Percentiles rank a stretch among this genome's conserved stretches.
Evolutionary conservation across 2,329 filamentous ascomycete species (phyloP).

Genomic region (Colletotrichum theobromicola): DNA sequence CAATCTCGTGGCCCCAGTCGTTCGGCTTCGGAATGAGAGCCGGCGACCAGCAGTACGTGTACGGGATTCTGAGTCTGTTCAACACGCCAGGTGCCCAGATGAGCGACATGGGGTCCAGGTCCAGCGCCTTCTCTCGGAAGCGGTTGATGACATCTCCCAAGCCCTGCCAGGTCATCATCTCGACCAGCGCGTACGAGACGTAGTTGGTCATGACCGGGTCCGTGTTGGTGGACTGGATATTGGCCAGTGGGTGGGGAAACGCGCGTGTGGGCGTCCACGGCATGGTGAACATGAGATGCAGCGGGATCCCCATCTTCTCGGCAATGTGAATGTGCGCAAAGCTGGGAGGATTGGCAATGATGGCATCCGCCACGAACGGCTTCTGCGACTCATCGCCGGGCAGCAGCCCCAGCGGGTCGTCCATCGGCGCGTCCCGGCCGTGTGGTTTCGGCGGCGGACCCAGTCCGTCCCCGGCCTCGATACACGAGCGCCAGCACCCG

Average conservation of each 20-base stretch:
- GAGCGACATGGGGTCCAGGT: conserved; percentile 77
- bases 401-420: conserved; percentile 45
- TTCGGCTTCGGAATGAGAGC: conserved; percentile 78
- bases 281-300: conserved; percentile 95
- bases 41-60: conserved; percentile 92
- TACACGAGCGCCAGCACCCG: conserved; percentile 87
- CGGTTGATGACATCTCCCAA: conserved; percentile 90
- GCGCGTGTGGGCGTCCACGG: conserved; percentile 87
- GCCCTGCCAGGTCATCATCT: conserved; percentile 94
- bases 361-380: conserved; percentile 84
- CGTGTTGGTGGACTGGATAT: conserved; percentile 77
- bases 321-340: conserved; percentile 79
- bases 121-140: conserved; percentile 77
- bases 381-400: conserved; percentile 46
- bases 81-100: conserved; percentile 85
- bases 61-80: conserved; percentile 76
- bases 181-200: conserved; percentile 82
- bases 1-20: conserved; percentile 76
- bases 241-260: conserved; percentile 86
- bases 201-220: conserved; percentile 82
- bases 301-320: conserved; percentile 75
- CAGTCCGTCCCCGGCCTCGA: conserved; percentile 75
- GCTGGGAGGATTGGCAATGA: conserved; percentile 80
- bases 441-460: conserved; percentile 54
- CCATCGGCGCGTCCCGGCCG: conserved; percentile 52